Evolutionary conservation across 805 yeast genomes (phyloP).

Genomic region (Barnettozyma pratensis): DNA sequence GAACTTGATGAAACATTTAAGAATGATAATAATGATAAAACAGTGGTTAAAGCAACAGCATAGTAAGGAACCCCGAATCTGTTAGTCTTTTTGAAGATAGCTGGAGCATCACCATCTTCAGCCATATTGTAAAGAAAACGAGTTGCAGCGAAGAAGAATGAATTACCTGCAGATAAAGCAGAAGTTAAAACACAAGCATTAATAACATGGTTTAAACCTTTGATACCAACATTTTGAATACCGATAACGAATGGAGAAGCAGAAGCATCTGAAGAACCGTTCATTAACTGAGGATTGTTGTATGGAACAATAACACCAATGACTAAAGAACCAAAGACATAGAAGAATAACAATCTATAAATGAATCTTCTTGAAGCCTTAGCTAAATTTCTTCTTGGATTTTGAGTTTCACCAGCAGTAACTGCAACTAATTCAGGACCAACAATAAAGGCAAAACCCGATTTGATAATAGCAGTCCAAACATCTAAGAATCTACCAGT

Average conservation of each 20-base stretch:
- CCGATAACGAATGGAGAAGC: slow-evolving; percentile 83
- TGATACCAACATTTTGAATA: slow-evolving; percentile 58
- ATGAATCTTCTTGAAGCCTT: slow-evolving; percentile 53
- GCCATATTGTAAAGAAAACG: slow-evolving; percentile 71
- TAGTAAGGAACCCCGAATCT: slow-evolving; percentile 71
- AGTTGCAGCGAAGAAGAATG: slow-evolving; percentile 73
- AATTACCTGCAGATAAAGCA: slow-evolving; percentile 78
- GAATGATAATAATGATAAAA: slow-evolving; percentile 58
- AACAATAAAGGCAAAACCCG: slow-evolving; percentile 61
- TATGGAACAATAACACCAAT: slow-evolving; percentile 65
- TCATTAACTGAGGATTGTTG: slow-evolving; percentile 47
- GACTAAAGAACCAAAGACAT: slow-evolving; percentile 57
- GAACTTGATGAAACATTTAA: slow-evolving; percentile 60
- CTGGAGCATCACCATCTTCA: slow-evolving; percentile 73
- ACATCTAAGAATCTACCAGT: slow-evolving; percentile 62
- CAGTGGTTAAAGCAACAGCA: slow-evolving; percentile 33
- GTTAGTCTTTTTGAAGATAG: slow-evolving; percentile 56
- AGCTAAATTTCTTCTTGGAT: slow-evolving; percentile 55
- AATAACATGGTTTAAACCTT: slow-evolving; percentile 66
- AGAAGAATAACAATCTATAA: slow-evolving; percentile 55
- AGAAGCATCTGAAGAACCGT: slow-evolving; percentile 55
- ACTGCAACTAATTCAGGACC: slow-evolving; percentile 59
- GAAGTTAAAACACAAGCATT: slow-evolving; percentile 76
- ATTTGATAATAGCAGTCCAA: slow-evolving; percentile 57
- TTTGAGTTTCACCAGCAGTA: slow-evolving; percentile 53